Percentiles rank a stretch among this genome's conserved stretches.
Conservation (phyloP, 257 asterid genomes). For the Cordia subcordata region DNA sequence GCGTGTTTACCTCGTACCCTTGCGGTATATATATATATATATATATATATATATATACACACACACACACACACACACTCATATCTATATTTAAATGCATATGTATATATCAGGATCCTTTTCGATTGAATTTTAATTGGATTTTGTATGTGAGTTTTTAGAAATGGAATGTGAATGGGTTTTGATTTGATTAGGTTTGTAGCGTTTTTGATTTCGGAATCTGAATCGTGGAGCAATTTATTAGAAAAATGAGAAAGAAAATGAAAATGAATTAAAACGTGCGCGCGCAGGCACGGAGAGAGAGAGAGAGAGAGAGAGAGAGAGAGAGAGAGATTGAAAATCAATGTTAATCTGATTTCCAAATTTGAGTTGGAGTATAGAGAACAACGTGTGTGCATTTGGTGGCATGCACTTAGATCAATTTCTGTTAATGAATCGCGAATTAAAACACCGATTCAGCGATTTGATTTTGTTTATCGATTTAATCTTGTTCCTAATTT, state of each 20-base stretch:
- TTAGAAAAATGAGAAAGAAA: no score
- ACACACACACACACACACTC: not conserved
- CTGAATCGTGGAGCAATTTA: not conserved
- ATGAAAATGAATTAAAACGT: no score
- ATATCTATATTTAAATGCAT: not conserved
- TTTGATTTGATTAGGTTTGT: not conserved
- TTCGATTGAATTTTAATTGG: not conserved
- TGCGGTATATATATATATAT: conserved; percentile 41
- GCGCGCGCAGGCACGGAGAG: no score
- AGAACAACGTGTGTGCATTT: not conserved
- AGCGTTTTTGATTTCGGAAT: not conserved
- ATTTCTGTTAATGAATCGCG: not conserved
- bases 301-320: not conserved
- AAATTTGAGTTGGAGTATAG: not conserved
- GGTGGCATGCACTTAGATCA: not conserved
- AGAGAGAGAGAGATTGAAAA: not conserved
- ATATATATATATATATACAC: conserved; percentile 24
- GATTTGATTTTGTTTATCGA: not conserved
- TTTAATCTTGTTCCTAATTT: not conserved
- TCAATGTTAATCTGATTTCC: not conserved
- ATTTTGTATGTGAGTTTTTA: not conserved
- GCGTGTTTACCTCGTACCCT: conserved; percentile 83
- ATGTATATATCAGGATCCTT: not conserved
- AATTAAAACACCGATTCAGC: not conserved
- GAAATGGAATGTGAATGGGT: not conserved